phyloP scores from a whole-genome alignment of 768 basidiomycete species.

The Rubroboletus pulcherrimus region DNA sequence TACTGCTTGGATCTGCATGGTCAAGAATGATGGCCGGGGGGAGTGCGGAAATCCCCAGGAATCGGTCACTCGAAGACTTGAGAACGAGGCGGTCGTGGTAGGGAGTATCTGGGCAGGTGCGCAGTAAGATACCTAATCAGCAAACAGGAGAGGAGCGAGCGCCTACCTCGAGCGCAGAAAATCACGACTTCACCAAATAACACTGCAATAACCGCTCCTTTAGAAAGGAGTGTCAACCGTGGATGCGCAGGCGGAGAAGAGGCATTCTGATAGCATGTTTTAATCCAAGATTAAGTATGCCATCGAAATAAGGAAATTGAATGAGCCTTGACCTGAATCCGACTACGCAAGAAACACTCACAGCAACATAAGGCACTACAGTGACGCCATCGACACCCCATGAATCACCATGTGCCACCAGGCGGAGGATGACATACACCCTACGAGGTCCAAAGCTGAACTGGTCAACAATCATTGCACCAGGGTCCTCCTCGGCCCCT shows the following conservation, averaged over 20 bases:
- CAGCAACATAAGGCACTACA: constrained; percentile 73
- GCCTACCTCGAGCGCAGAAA: constrained; percentile 60
- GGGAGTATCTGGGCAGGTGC: constrained; percentile 48
- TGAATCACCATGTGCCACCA: constrained; percentile 32
- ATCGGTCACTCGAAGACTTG: constrained; percentile 64
- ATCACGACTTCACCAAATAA: constrained; percentile 78
- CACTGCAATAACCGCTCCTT: constrained; percentile 55
- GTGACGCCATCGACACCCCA: constrained; percentile 38
- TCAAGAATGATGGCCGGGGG: constrained; percentile 20
- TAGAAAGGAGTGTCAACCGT: constrained; percentile 55
- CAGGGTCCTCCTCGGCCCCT: constrained; percentile 39
- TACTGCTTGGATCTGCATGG: constrained; percentile 12
- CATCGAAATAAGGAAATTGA: neutral
- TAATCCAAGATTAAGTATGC: neutral
- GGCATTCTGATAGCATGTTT: constrained; percentile 44
- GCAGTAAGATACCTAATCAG: neutral
- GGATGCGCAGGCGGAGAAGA: constrained; percentile 71
- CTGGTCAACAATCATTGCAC: constrained; percentile 32
- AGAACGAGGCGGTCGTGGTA: constrained; percentile 72
- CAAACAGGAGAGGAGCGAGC: neutral
- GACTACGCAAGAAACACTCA: constrained; percentile 34
- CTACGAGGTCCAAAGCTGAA: constrained; percentile 49
- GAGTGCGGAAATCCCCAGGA: constrained; percentile 63
- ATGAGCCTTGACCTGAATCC: neutral
- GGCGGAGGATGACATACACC: constrained; percentile 58